phyloP scores from a whole-genome alignment of 352 stramenopile species.

The Globisporangium cylindrosporum region DNA sequence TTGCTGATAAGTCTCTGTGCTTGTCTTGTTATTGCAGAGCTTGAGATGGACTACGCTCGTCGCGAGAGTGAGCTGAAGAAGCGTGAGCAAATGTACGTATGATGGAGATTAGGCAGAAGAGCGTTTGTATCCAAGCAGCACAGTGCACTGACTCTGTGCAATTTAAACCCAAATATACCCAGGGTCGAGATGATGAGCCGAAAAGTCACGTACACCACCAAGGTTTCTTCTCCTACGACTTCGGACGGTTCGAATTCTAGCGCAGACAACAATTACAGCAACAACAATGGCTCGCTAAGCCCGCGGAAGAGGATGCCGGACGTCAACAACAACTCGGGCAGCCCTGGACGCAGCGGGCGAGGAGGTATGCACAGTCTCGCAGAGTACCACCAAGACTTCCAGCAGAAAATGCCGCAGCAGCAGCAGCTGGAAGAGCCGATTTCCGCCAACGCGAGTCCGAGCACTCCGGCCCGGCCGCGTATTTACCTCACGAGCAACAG shows the following conservation, averaged over 20 bases:
- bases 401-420: slow-evolving; percentile 18
- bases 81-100: slow-evolving; percentile 75
- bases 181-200: slow-evolving; percentile 79
- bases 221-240: slow-evolving; percentile 65
- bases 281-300: slow-evolving; percentile 32
- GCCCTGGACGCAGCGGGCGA: slow-evolving; percentile 30
- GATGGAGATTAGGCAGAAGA: background rate
- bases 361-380: slow-evolving; percentile 23
- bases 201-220: slow-evolving; percentile 65
- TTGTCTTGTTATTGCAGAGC: slow-evolving; percentile 29
- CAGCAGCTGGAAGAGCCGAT: slow-evolving; percentile 2
- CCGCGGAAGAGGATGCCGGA: slow-evolving; percentile 22
- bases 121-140: slow-evolving; percentile 3
- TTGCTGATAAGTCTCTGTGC: background rate
- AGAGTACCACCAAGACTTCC: slow-evolving; percentile 45
- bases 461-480: slow-evolving; percentile 2
- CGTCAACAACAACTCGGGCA: slow-evolving; percentile 46
- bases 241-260: slow-evolving; percentile 79
- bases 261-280: slow-evolving; percentile 64
- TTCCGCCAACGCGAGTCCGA: background rate
- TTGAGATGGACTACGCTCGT: slow-evolving; percentile 75
- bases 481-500: slow-evolving; percentile 13
- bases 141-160: slow-evolving; percentile 7
- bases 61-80: slow-evolving; percentile 83
- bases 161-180: slow-evolving; percentile 12